Conservation (phyloP, 768 basidiomycete genomes). For the Macrocybe gigantea region DNA sequence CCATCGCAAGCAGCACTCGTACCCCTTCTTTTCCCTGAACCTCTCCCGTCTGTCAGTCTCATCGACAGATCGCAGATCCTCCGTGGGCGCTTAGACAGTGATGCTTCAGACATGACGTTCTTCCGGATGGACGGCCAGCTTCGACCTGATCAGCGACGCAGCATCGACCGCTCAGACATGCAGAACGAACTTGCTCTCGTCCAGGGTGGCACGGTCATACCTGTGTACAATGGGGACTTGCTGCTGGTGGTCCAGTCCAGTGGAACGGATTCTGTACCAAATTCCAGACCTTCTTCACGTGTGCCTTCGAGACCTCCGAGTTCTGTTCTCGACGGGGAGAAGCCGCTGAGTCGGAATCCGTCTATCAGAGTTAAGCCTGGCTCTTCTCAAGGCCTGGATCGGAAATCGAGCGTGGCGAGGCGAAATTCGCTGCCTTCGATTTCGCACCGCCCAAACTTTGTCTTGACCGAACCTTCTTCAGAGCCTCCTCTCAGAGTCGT, state of each 20-base stretch:
- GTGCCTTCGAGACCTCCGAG: slow-evolving; percentile 69
- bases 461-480: slow-evolving; percentile 56
- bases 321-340: slow-evolving; percentile 46
- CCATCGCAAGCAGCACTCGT: slow-evolving; percentile 42
- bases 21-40: slow-evolving; percentile 73
- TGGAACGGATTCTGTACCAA: slow-evolving; percentile 36
- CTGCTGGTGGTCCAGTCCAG: slow-evolving; percentile 61
- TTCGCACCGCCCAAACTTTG: slow-evolving; percentile 52
- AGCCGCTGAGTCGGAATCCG: slow-evolving; percentile 50
- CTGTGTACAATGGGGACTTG: slow-evolving; percentile 71
- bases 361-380: slow-evolving; percentile 77
- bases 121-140: slow-evolving; percentile 47
- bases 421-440: slow-evolving; percentile 78
- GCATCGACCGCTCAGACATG: slow-evolving; percentile 24
- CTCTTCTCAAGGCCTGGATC: slow-evolving; percentile 60
- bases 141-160: slow-evolving; percentile 27
- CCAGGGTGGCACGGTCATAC: slow-evolving; percentile 63
- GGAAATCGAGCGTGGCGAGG: slow-evolving; percentile 71
- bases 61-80: slow-evolving; percentile 62
- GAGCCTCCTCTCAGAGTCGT: slow-evolving; percentile 72
- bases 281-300: slow-evolving; percentile 56
- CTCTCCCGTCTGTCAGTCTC: slow-evolving; percentile 60
- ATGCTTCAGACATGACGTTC: slow-evolving; percentile 50
- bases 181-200: slow-evolving; percentile 31
- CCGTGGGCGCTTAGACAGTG: slow-evolving; percentile 68